A percentile compares a stretch with the other conserved stretches of the same genome.
Evolutionary conservation across 192 early-diverging fungal species (phyloP).

Genomic region (Gaertneriomyces sp.): DNA sequence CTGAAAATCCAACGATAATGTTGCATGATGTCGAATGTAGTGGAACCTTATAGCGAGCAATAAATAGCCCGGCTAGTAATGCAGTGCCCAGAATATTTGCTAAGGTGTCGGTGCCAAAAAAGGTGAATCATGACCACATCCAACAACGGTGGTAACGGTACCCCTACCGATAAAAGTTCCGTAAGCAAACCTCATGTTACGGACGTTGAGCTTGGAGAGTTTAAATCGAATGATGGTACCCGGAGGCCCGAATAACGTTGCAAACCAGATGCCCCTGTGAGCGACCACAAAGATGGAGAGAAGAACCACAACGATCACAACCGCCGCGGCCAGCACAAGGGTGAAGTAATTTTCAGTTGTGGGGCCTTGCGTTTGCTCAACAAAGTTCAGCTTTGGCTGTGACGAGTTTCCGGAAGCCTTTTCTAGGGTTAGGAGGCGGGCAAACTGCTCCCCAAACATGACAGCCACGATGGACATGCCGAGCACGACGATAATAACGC

Average conservation of each 20-base stretch:
- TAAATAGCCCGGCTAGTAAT: conserved; percentile 20
- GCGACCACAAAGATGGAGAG: too few species aligned
- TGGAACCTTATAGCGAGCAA: neutral
- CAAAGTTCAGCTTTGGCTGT: too few species aligned
- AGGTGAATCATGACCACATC: neutral
- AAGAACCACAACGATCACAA: neutral
- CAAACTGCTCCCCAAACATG: conserved; percentile 15
- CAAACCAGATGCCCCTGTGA: conserved; percentile 6
- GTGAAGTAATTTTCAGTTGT: too few species aligned
- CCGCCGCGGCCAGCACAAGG: neutral
- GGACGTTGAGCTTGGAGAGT: conserved; percentile 24
- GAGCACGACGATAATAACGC: conserved; percentile 11
- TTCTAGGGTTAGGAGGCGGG: neutral
- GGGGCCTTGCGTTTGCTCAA: too few species aligned
- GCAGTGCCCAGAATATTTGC: conserved; percentile 37
- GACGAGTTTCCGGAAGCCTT: too few species aligned
- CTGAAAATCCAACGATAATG: conserved; percentile 33
- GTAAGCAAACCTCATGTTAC: conserved; percentile 23
- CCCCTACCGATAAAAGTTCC: conserved; percentile 34
- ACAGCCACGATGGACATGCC: conserved; percentile 15
- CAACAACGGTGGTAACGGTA: neutral
- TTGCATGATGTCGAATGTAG: conserved; percentile 10
- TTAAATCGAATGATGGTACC: conserved; percentile 32
- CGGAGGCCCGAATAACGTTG: conserved; percentile 13
- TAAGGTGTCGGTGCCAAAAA: conserved; percentile 14